phyloP scores from a whole-genome alignment of 2,329 filamentous ascomycete species.

The Microthyrium microscopicum region DNA sequence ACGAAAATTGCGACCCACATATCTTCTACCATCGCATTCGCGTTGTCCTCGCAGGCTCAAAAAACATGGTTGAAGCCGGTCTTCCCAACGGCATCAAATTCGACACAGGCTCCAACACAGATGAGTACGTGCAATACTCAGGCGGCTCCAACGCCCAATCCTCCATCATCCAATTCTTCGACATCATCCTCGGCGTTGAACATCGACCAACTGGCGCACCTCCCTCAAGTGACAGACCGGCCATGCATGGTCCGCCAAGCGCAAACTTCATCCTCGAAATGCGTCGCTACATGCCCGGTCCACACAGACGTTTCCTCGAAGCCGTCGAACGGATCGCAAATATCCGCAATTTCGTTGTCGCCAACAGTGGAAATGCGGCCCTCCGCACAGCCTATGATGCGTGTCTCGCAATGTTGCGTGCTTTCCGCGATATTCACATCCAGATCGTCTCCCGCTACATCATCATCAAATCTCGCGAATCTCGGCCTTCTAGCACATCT shows the following conservation, averaged over 20 bases:
- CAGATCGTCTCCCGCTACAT: conserved; percentile 94
- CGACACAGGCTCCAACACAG: conserved; percentile 55
- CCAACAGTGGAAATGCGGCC: conserved; percentile 40
- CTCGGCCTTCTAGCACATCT: conserved; percentile 46
- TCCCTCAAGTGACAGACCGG: neutral
- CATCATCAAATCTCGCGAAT: conserved; percentile 68
- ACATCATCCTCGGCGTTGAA: conserved; percentile 75
- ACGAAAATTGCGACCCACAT: conserved; percentile 85
- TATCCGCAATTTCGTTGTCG: conserved; percentile 66
- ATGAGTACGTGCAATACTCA: conserved; percentile 63
- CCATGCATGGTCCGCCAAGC: conserved; percentile 33
- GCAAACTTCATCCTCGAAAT: conserved; percentile 96
- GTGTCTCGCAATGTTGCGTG: conserved; percentile 62
- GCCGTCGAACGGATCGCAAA: conserved; percentile 69
- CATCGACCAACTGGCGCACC: conserved; percentile 64
- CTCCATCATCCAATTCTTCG: conserved; percentile 94
- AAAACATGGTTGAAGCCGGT: conserved; percentile 93
- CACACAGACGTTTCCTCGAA: conserved; percentile 75
- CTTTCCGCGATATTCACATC: conserved; percentile 85
- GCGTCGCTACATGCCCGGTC: conserved; percentile 91
- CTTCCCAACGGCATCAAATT: conserved; percentile 78
- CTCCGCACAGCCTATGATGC: conserved; percentile 77
- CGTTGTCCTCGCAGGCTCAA: conserved; percentile 89
- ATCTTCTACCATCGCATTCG: conserved; percentile 93
- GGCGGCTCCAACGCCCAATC: conserved; percentile 95